Evolutionary conservation across 768 basidiomycete species (phyloP).

Genomic region (Hortiboletus flavorubellus): DNA sequence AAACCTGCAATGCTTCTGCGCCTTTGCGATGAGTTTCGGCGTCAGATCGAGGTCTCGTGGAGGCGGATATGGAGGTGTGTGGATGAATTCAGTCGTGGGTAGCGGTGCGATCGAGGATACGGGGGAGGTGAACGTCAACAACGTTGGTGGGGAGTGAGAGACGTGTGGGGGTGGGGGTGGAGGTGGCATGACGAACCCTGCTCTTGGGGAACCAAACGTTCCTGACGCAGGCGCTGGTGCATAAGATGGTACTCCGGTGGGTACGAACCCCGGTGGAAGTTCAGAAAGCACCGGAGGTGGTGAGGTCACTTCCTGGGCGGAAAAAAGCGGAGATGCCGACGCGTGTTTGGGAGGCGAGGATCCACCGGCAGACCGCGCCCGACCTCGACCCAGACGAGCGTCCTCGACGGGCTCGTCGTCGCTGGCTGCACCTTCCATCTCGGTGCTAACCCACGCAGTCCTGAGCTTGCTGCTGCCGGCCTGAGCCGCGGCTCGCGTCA

Average conservation of each 20-base stretch:
- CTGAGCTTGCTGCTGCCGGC: slow-evolving; percentile 18
- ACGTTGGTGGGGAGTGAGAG: slow-evolving; percentile 10
- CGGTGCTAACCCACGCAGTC: slow-evolving; percentile 41
- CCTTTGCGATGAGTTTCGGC: slow-evolving; percentile 62
- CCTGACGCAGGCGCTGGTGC: slow-evolving; percentile 8
- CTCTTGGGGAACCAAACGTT: slow-evolving; percentile 6
- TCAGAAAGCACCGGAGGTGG: slow-evolving; percentile 17
- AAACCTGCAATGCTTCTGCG: slow-evolving; percentile 89
- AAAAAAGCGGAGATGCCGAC: slow-evolving; percentile 13
- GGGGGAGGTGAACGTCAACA: not conserved
- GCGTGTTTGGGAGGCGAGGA: slow-evolving; percentile 10
- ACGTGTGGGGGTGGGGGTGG: slow-evolving; percentile 19
- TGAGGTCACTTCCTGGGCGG: slow-evolving; percentile 7
- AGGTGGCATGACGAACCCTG: slow-evolving; percentile 15
- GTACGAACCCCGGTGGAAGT: slow-evolving; percentile 30
- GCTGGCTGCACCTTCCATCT: slow-evolving; percentile 36
- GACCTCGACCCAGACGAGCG: slow-evolving; percentile 8
- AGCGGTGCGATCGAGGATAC: not conserved
- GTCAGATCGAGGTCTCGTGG: slow-evolving; percentile 46
- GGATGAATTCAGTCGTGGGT: slow-evolving; percentile 3
- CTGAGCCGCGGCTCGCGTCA: slow-evolving; percentile 23
- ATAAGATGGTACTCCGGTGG: slow-evolving; percentile 20
- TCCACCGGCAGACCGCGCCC: slow-evolving; percentile 18
- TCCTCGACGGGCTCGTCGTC: slow-evolving; percentile 28
- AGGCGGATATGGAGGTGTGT: slow-evolving; percentile 19